Evolutionary conservation across 164 flowering plant species (phyloP), one percentile per base, ranked within the genome.

Genomic region (Macadamia integrifolia): DNA sequence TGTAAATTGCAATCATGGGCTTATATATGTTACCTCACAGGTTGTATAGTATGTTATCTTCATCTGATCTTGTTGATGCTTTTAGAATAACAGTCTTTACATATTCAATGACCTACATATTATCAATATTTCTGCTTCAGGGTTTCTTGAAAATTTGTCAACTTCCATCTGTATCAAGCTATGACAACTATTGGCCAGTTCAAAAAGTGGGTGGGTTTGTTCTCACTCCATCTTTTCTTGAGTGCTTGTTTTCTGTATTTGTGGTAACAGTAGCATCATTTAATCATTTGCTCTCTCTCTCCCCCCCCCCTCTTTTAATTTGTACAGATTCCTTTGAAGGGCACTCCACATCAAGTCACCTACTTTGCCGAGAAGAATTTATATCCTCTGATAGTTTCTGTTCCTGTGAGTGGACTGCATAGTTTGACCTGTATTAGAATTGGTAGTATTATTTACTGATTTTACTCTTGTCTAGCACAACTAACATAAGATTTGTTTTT

Each of bases 131-230:
- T 68, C 44, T 32, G 60, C 70, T 69, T n/a, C 65, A 95, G 98
- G 99, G 99, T 35, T 76, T 88, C 68, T 74, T 95, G 68, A 95
- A 92, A 84, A 95, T 95, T 69, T 92, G 98, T 79, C 99, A 92
- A 72, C 79, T 95, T 62, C 98, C 98, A 52, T 79, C 94, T 70
- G 74, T 65, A 71, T 76, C 79, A 71, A 88, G 65, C 68, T 95
- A 89, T 69, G 99, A 95, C 76, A 95, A 92, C 76, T 81, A 89
- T 78, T 95, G 99, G 99, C 98, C 99, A 48, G 98, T 92, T 44
- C 98, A 94, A 73, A 94, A 94, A 77, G 99, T 91, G 60, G 49
- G 78, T 59, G 67, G 18, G 57, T 40, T 40, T 46, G 50, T 46
- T 11, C 50, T 43, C 6, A 43, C 50, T 46, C 50, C 9, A 46